Evolutionary conservation across 2,329 filamentous ascomycete genomes (phyloP), one percentile per base, ranked within the genome.

Genomic region (Colletotrichum simmondsii): DNA sequence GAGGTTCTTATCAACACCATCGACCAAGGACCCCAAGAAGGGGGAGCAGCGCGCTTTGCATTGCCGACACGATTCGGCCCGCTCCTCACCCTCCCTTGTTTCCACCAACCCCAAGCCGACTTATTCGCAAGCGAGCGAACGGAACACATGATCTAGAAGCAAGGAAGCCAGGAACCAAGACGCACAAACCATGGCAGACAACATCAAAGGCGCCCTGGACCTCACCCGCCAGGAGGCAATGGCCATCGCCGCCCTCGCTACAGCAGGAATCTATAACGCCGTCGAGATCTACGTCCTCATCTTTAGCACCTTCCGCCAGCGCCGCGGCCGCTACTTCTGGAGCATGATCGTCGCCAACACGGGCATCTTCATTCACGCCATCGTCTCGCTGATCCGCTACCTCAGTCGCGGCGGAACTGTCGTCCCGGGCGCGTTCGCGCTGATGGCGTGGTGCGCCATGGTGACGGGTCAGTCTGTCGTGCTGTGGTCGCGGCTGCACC

Each of bases 341-440:
- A 77, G 77, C 74, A 74, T 80, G 65, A 8, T 80, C 8, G 69
- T 76, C 56, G 74, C 78, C 24, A 77, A 78, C 26, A 65, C 57
- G 22, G 79, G 78, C 0, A 87, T 92, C 49, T 88, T 87, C 1
- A 83, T 92, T 12, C 89, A 88, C 76, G 80, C 85, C 11, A 88
- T 90, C 84, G 85, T 83, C 16, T 88, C 84, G 60, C 85, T 90
- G 2, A 90, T 91, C 80, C 61, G 68, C 30, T 69, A 64, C 52
- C 35, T 73, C 37, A 6, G 49, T 16, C 71, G 32, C 49, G 24
- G 22, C 83, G 90, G 90, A 77, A 87, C 84, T 0, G 89, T 90
- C 78, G 46, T 69, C 8, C 54, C 70, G 3, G 70, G 65, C 14
- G 70, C 59, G 10, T 64, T 64, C 62, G 66, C 63, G 28, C 7